phyloP scores from a whole-genome alignment of 2,329 filamentous ascomycete genomes.

The Nigrograna mackinnonii region DNA sequence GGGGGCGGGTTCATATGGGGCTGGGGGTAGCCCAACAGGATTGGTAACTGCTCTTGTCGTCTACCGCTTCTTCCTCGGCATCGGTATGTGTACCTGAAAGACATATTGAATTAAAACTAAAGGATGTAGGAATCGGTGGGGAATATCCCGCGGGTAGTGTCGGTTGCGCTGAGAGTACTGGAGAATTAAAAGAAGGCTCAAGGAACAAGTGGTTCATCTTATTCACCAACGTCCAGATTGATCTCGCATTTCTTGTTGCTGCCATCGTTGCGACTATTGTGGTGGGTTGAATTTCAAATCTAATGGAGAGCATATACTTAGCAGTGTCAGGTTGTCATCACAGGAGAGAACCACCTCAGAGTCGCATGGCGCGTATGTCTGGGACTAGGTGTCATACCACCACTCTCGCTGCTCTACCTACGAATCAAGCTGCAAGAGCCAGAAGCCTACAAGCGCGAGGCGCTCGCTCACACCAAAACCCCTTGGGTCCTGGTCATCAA shows the following conservation, averaged over 20 bases:
- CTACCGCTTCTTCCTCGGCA: constrained; percentile 78
- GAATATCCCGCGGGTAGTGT: constrained; percentile 86
- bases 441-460: constrained; percentile 56
- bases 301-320: constrained; percentile 3
- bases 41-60: constrained; percentile 80
- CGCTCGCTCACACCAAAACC: constrained; percentile 50
- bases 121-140: constrained; percentile 65
- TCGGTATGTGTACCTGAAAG: constrained; percentile 43
- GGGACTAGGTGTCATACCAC: constrained; percentile 55
- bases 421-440: constrained; percentile 57
- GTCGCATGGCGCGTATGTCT: constrained; percentile 83
- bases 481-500: constrained; percentile 49
- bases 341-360: constrained; percentile 64
- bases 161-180: constrained; percentile 79
- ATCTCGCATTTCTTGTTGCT: constrained; percentile 80
- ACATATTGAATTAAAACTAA: constrained; percentile 4
- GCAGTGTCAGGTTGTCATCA: constrained; percentile 52
- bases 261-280: constrained; percentile 75
- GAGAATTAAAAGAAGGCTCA: constrained; percentile 77
- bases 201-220: constrained; percentile 83
- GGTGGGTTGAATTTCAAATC: constrained; percentile 36
- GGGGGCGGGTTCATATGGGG: constrained; percentile 75
- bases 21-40: constrained; percentile 67
- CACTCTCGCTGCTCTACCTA: constrained; percentile 60
- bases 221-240: constrained; percentile 88